Evolutionary conservation across 768 basidiomycete species (phyloP).

Genomic region (Crepidotus variabilis): DNA sequence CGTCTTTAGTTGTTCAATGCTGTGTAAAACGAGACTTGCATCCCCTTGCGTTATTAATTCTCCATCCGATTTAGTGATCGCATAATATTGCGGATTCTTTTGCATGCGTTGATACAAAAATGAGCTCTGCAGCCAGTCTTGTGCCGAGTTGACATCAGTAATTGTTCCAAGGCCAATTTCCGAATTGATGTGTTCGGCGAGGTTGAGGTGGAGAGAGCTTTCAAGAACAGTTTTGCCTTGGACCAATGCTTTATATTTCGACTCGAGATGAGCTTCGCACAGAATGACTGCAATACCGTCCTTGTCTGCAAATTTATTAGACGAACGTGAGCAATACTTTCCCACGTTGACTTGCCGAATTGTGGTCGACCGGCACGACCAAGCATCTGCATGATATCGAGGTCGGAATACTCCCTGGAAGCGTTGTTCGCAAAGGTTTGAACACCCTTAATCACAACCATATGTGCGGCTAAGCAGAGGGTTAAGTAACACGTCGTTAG

Average conservation of each 20-base stretch:
- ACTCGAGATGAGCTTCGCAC: conserved; percentile 69
- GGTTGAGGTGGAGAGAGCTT: conserved; percentile 77
- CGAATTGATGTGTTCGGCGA: conserved; percentile 90
- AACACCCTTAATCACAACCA: conserved; percentile 91
- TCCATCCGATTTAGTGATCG: conserved; percentile 25
- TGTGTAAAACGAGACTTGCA: conserved; percentile 60
- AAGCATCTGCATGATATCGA: conserved; percentile 96
- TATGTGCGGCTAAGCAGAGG: conserved; percentile 71
- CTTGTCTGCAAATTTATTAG: conserved; percentile 47
- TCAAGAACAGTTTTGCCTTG: conserved; percentile 79
- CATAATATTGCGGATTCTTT: conserved; percentile 79
- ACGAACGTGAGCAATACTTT: neutral
- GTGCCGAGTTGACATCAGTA: conserved; percentile 60
- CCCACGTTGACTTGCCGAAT: conserved; percentile 51
- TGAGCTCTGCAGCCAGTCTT: conserved; percentile 78
- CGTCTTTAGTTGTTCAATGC: conserved; percentile 55
- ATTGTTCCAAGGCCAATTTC: conserved; percentile 91
- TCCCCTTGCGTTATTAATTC: conserved; percentile 29
- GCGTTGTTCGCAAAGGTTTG: conserved; percentile 68
- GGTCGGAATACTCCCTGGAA: conserved; percentile 81
- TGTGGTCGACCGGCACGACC: conserved; percentile 92
- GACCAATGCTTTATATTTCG: conserved; percentile 65
- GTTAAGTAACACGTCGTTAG: conserved; percentile 3
- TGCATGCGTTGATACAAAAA: conserved; percentile 86
- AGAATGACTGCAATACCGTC: conserved; percentile 83